Base-by-base conservation (phyloP, 148 eudicot species). In the Chenopodium berlandieri region DNA sequence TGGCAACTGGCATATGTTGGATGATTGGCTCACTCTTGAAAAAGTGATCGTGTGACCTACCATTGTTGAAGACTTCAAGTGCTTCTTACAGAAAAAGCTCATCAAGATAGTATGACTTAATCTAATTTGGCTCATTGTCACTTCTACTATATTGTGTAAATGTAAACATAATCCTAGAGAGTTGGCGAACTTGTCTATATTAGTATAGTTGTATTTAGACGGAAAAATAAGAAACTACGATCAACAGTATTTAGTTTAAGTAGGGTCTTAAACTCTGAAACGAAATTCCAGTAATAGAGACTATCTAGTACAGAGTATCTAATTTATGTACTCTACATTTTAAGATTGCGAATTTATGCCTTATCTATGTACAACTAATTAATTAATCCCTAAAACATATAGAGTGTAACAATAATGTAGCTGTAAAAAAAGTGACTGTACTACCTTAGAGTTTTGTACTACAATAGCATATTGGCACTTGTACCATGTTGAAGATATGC, bases 401-500 rank as follows among this genome's bases (percentile, higher is more conserved):
- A 47, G 50, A 48, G 54, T 40, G 44, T 12, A 10, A 13, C 54
- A 50, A 50, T 12, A 50, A 50, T 50, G 2, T 50, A 9, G 54
- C 16, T 62, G 9, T 1, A 22, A 9, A 62, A 8, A 62, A 62
- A 62, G 13, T 62, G 66, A 62, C n/a, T n/a, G 66, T 62, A 22
- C 66, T 62, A 25, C 66, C 66, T 62, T 22, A 22, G 23, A 62
- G n/a, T 7, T 40, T 62, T 20, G 13, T 62, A n/a, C 63, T 58
- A 50, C 54, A 10, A 50, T 50, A 13, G 54, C 14, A 50, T 50
- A 50, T 50, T 50, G 12, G 54, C 54, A 62, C 23, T 5, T 20
- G 65, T 56, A 27, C 23, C 17, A 67, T 66, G 37, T 58, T 63
- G 52, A 56, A n/a, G 47, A 19, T 78, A 66, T 79, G 81, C 81